Evolutionary conservation across 1,139 yeast species (phyloP).

Genomic region (Magnusiomyces fungicola): DNA sequence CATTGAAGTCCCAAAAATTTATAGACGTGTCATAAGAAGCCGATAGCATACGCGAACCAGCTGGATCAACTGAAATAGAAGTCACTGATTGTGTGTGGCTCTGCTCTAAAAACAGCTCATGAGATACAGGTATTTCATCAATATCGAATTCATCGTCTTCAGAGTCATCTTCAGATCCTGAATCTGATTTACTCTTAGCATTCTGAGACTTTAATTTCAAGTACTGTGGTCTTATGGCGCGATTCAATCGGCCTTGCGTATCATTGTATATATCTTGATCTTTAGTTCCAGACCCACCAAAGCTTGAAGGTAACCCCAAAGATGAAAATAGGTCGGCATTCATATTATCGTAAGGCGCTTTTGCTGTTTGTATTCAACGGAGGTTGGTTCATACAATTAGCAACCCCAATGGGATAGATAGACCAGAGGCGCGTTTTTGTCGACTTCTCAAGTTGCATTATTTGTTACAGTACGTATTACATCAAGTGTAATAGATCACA

Average conservation of each 20-base stretch:
- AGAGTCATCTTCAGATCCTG: constrained; percentile 15
- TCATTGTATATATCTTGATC: constrained; percentile 1
- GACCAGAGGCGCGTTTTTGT: no score
- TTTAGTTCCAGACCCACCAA: no score
- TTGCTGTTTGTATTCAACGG: no score
- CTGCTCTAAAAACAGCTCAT: constrained; percentile 25
- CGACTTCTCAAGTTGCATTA: no score
- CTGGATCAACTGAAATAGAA: constrained; percentile 27
- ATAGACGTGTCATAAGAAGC: constrained; percentile 29
- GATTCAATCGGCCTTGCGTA: constrained; percentile 4
- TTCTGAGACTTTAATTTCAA: constrained; percentile 2
- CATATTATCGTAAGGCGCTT: constrained; percentile 6
- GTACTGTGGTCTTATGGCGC: constrained; percentile 10
- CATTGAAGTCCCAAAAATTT: constrained; percentile 32
- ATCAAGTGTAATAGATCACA: neutral
- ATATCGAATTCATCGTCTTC: constrained; percentile 24
- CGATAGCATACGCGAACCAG: constrained; percentile 29
- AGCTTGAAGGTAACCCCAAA: constrained; percentile 9
- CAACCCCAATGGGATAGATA: no score
- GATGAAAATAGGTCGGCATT: neutral
- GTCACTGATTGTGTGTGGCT: constrained; percentile 28
- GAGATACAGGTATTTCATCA: constrained; percentile 29
- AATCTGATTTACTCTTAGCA: constrained; percentile 5
- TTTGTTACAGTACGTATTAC: no score
- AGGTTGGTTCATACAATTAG: no score